phyloP scores from a whole-genome alignment of 257 asterid genomes.

The Nicotiana otophora region DNA sequence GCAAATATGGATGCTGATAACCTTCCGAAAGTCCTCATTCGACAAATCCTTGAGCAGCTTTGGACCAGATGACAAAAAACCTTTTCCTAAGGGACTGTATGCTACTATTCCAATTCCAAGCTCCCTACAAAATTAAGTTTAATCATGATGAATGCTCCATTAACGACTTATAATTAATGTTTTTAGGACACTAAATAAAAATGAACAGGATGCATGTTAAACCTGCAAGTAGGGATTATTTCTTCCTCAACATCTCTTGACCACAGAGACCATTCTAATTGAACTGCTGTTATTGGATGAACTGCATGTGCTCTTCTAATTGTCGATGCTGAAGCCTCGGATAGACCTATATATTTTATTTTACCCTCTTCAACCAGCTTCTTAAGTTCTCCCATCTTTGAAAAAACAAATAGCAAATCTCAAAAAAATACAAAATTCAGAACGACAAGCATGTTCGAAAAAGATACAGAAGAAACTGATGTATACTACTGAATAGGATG shows the following conservation, averaged over 20 bases:
- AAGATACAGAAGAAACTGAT: no score
- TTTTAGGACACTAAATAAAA: neutral
- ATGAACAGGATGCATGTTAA: neutral
- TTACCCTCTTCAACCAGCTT: constrained; percentile 50
- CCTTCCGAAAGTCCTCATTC: constrained; percentile 25
- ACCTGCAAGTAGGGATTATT: constrained; percentile 22
- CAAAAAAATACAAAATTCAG: neutral
- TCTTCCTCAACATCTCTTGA: constrained; percentile 22
- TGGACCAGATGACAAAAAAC: constrained; percentile 27
- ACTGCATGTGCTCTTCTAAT: constrained; percentile 48
- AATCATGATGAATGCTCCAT: neutral
- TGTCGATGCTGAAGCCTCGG: constrained; percentile 41
- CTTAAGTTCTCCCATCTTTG: constrained; percentile 42
- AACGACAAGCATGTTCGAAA: no score
- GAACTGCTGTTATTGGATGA: constrained; percentile 45
- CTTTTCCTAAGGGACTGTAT: constrained; percentile 31
- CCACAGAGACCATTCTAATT: constrained; percentile 47
- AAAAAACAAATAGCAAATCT: neutral
- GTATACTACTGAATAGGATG: no score
- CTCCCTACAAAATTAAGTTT: constrained; percentile 11
- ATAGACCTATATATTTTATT: constrained; percentile 38
- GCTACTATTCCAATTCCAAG: constrained; percentile 35
- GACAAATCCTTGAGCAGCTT: constrained; percentile 12
- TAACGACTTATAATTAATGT: neutral
- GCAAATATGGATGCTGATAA: neutral